These are phyloP conservation scores for Schoenoplectus triqueter DNA, from an alignment of 202 grass and related monocot genomes.

Conservation along the genomic window DNA sequence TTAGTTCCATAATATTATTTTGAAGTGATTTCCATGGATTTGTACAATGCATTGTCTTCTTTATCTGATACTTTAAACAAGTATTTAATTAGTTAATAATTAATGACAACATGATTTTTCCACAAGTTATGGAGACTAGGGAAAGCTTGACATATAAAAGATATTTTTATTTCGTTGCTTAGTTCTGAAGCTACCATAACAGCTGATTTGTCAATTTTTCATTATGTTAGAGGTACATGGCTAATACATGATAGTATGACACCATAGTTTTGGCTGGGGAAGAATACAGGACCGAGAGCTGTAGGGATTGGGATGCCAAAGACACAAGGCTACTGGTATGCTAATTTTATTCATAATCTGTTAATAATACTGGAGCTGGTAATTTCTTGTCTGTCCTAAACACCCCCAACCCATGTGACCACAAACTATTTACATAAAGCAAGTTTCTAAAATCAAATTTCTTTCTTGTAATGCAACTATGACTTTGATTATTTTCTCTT, in stretches of 20 bases:
- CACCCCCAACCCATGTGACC: no score
- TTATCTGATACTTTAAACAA: not conserved
- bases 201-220: constrained; percentile 6
- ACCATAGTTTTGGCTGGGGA: constrained; percentile 53
- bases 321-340: constrained; percentile 47
- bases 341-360: not conserved
- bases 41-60: not conserved
- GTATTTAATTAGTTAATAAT: not conserved
- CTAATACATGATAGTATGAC: constrained; percentile 44
- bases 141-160: not conserved
- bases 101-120: not conserved
- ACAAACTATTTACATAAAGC: not conserved
- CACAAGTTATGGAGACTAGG: not conserved
- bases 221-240: constrained; percentile 44
- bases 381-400: not conserved
- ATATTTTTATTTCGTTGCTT: not conserved
- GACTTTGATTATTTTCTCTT: not conserved
- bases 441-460: not conserved
- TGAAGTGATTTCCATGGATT: not conserved
- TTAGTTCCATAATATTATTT: constrained; percentile 19
- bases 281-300: constrained; percentile 47
- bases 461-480: not conserved
- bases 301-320: constrained; percentile 52
- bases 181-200: not conserved
- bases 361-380: not conserved